Evolutionary conservation across 768 basidiomycete species (phyloP).

Genomic region (Podaxis sp.): DNA sequence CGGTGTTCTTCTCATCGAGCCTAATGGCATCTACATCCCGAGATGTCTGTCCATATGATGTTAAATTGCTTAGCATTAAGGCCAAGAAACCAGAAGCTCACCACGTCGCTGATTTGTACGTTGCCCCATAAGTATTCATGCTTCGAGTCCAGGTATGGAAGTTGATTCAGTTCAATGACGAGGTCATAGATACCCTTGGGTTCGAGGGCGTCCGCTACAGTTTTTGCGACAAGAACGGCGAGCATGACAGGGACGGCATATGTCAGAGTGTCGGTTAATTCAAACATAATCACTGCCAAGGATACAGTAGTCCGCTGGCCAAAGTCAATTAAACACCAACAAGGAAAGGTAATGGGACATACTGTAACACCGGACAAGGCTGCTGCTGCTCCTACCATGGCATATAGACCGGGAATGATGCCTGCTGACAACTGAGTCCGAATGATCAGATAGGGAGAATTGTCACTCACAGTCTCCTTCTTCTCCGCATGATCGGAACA

Average conservation of each 20-base stretch:
- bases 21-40: conserved; percentile 69
- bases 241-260: conserved; percentile 93
- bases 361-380: conserved; percentile 95
- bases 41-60: conserved; percentile 49
- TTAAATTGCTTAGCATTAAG: not conserved
- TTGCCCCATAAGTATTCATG: conserved; percentile 87
- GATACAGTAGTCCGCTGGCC: conserved; percentile 83
- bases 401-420: conserved; percentile 87
- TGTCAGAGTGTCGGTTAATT: conserved; percentile 89
- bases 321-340: not conserved
- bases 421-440: conserved; percentile 28
- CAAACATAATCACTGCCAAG: conserved; percentile 94
- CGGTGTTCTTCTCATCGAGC: conserved; percentile 74
- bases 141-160: conserved; percentile 92
- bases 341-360: conserved; percentile 24
- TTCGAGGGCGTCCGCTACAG: conserved; percentile 83
- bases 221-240: conserved; percentile 85
- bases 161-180: conserved; percentile 86
- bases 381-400: conserved; percentile 96
- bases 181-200: conserved; percentile 97
- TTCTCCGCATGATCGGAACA: conserved; percentile 69
- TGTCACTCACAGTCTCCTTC: conserved; percentile 58
- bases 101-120: conserved; percentile 75
- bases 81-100: conserved; percentile 36
- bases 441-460: not conserved